Base-by-base conservation (phyloP, 2,329 filamentous ascomycete species). In the Paecilomyces dactylethromorphus region DNA sequence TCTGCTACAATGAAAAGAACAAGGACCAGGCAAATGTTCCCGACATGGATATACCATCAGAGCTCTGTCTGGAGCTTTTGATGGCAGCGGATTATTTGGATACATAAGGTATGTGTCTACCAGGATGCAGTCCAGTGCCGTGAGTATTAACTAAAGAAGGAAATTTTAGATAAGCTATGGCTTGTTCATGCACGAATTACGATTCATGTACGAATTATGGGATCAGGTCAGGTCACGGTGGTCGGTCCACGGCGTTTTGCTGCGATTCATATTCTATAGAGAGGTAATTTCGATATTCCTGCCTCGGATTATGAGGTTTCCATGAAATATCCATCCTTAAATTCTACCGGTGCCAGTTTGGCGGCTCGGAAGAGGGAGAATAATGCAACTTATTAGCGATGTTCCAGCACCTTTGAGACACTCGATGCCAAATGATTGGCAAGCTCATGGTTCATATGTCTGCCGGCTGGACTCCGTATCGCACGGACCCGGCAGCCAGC, bases 41-140 rank as follows among this genome's bases (percentile, higher is more conserved):
- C 0, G 86, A 89, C 65, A 85, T 87, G 82, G 85, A 88, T 52
- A 83, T 88, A 22, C 84, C 85, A 6, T 78, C 84, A 1, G 86
- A 88, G 74, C 68, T 88, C 56, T 87, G 84, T 65, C 65, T 89
- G 64, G 86, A 88, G 69, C 66, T 89, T 61, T 69, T 88, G 66
- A 86, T 87, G 78, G 85, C 86, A 26, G 85, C 86, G 15, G 86
- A 89, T 76, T 89, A 86, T 72, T 66, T 89, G 67, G 81, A 85
- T 71, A 78, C 39, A 6, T 45, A 45, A 45, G 39, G 39, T 45
- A 21, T 45, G 39, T 18, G 15, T n/a, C 8, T 15, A n/a, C 76
- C 66, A 70, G 57, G 67, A 59, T 26, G 35, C 6, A 22, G 5
- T 50, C 26, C 35, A 15, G 4, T 53, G 10, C 6, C 22, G 3